phyloP scores from a whole-genome alignment of 768 basidiomycete species.

The Favolaschia claudopus region DNA sequence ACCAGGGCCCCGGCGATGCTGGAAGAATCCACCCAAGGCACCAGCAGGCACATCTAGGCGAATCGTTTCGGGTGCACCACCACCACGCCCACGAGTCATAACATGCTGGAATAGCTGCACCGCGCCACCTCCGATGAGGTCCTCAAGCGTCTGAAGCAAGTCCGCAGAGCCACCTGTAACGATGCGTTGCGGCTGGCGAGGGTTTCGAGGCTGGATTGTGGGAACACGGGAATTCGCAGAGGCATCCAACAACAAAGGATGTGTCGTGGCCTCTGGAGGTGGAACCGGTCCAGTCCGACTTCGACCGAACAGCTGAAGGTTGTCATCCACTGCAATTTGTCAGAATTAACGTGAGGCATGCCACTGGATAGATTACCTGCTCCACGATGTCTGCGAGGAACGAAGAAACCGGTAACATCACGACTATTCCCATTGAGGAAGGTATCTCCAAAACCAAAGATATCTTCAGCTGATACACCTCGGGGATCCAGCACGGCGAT shows the following conservation, averaged over 20 bases:
- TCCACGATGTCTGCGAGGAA: constrained; percentile 62
- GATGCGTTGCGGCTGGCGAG: constrained; percentile 66
- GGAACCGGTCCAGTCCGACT: constrained; percentile 57
- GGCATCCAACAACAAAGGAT: constrained; percentile 81
- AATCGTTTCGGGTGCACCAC: constrained; percentile 69
- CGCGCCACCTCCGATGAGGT: constrained; percentile 82
- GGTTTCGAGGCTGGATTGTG: constrained; percentile 51
- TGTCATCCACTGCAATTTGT: constrained; percentile 53
- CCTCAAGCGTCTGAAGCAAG: constrained; percentile 79
- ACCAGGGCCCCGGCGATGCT: constrained; percentile 55
- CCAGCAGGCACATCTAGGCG: constrained; percentile 80
- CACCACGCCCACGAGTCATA: constrained; percentile 65
- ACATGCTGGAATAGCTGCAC: constrained; percentile 87
- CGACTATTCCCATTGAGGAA: constrained; percentile 55
- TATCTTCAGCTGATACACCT: constrained; percentile 53
- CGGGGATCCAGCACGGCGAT: constrained; percentile 46
- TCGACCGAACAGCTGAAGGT: constrained; percentile 69
- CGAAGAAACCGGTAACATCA: constrained; percentile 55
- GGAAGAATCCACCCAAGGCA: constrained; percentile 60
- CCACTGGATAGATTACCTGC: constrained; percentile 42
- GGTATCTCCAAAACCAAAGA: constrained; percentile 63
- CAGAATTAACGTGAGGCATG: constrained; percentile 11
- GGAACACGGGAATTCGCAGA: constrained; percentile 53
- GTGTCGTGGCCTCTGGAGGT: constrained; percentile 76
- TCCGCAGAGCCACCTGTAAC: constrained; percentile 60